Evolutionary conservation across 345 rosid species (phyloP).

Genomic region (Euphorbia lathyris): DNA sequence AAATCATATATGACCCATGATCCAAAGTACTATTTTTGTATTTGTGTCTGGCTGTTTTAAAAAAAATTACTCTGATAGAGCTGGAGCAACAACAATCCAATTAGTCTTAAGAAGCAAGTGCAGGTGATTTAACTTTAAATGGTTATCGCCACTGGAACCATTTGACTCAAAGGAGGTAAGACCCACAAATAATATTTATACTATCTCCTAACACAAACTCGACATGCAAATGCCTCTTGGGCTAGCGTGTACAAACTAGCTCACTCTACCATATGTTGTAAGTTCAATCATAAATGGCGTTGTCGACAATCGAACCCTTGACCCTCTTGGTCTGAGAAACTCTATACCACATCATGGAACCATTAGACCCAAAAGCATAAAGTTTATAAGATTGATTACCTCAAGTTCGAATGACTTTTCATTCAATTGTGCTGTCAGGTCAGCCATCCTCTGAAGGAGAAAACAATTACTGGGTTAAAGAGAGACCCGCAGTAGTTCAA

Average conservation of each 20-base stretch:
- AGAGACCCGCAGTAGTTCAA: constrained; percentile 13
- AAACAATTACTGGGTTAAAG: constrained; percentile 22
- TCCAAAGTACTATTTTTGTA: not conserved
- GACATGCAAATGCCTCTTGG: not conserved
- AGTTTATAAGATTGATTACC: constrained; percentile 42
- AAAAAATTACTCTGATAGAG: not conserved
- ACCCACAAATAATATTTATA: not conserved
- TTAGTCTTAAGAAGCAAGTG: not conserved
- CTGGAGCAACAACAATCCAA: not conserved
- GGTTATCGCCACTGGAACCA: not conserved
- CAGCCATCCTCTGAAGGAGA: constrained; percentile 66
- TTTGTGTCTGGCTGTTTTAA: not conserved
- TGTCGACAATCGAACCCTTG: not conserved
- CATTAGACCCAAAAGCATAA: not conserved
- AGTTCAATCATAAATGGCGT: not conserved
- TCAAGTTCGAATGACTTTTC: constrained; percentile 94
- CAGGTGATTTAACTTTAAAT: not conserved
- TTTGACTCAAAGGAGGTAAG: not conserved
- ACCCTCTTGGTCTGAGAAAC: no score
- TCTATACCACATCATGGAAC: not conserved
- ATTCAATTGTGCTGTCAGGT: constrained; percentile 69
- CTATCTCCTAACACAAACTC: not conserved
- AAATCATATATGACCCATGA: not conserved
- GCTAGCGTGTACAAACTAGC: not conserved
- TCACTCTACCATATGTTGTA: not conserved